Evolutionary conservation across 345 rosid species (phyloP), one percentile per base, ranked within the genome.

Genomic region (Lumnitzera racemosa): DNA sequence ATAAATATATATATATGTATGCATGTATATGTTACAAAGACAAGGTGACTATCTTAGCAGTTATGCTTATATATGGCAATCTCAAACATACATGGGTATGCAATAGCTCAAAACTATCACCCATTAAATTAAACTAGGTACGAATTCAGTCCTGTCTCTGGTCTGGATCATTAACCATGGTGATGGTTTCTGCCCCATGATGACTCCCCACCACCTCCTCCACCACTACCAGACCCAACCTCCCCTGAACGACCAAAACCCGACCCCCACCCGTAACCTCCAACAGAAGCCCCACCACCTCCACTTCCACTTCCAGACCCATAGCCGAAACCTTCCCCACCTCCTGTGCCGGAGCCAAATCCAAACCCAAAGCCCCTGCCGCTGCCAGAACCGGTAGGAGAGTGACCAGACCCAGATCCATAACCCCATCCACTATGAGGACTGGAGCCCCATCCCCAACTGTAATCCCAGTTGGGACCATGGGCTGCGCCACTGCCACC

Each of bases 361-460:
- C 98, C 98, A 57, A 9, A 84, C n/a, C 96, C 96, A 49, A 36
- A 86, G 9, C 95, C 95, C 12, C 64, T 80, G 10, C 96, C 96
- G 68, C 77, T 78, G n/a, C 89, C 96, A 47, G 80, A 84, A 6
- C 98, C 98, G 27, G 66, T 80, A 0, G 89, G 95, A 0, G 96
- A 83, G 55, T 80, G 67, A 4, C 87, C 96, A 0, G 96, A 86
- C 15, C 98, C 98, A 0, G 95, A 76, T 24, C 98, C 98, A 46
- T 72, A 91, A 46, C 98, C 98, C 87, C 86, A 91, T 9, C 95
- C 92, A 4, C 78, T 72, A 11, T 74, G 72, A 5, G 98, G 98
- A 53, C 75, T 65, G 0, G 96, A 89, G 0, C 96, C 98, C 95
- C 87, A 89, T 0, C 92, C 95, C 95, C 98, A 91, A 23, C 49